Conservation (phyloP, 768 basidiomycete genomes). For the Gloeopeniophorella convolvens region DNA sequence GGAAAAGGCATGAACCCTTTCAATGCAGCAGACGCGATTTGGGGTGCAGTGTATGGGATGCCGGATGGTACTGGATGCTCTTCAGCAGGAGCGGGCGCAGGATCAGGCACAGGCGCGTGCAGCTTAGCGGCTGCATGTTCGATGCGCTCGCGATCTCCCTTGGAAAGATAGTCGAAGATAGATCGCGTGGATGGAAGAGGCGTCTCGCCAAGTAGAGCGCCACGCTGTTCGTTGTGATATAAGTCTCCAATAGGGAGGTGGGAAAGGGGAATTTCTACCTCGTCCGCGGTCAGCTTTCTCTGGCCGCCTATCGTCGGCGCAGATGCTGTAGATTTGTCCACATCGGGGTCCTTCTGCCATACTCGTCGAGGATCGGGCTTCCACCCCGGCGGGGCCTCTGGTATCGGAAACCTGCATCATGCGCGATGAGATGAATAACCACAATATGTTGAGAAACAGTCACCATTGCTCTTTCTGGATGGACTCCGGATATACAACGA, state of each 20-base stretch:
- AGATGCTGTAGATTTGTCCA: constrained; percentile 31
- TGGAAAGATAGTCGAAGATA: constrained; percentile 90
- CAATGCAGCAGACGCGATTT: constrained; percentile 80
- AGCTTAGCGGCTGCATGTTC: constrained; percentile 42
- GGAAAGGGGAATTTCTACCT: neutral
- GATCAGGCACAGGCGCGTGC: constrained; percentile 23
- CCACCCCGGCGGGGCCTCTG: constrained; percentile 82
- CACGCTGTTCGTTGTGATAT: constrained; percentile 50
- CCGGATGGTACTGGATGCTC: constrained; percentile 27
- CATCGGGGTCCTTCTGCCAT: constrained; percentile 45
- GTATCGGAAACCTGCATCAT: constrained; percentile 66
- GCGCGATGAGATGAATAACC: constrained; percentile 19
- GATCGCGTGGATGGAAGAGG: constrained; percentile 68
- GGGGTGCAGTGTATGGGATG: constrained; percentile 49
- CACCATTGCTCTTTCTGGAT: constrained; percentile 68
- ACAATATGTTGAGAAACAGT: constrained; percentile 22
- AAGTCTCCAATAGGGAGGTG: neutral
- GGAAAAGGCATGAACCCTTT: constrained; percentile 88
- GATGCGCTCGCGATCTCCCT: constrained; percentile 85
- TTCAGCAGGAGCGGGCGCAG: constrained; percentile 25
- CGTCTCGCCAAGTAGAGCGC: constrained; percentile 75
- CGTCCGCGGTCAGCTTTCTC: constrained; percentile 16
- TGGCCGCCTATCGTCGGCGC: constrained; percentile 47
- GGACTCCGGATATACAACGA: constrained; percentile 60
- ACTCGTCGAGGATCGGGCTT: constrained; percentile 74